These are phyloP conservation scores for Antitrichia curtipendula DNA, from an alignment of 225 moss, liverwort and hornwort genomes.

Conservation along the genomic window DNA sequence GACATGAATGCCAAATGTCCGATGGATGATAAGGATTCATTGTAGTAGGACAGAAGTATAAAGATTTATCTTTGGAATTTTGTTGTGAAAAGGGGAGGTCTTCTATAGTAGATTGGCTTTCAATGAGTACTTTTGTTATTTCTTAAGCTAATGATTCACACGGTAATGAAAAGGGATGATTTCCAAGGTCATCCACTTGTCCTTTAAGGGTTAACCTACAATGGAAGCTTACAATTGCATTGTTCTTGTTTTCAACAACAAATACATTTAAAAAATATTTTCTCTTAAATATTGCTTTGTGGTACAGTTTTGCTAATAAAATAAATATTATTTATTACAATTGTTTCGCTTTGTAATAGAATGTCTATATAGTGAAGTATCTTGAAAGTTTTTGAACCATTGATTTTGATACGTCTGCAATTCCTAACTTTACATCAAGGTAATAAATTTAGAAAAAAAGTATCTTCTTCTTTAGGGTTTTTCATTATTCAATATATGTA, in stretches of 20 bases:
- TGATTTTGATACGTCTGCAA: neutral
- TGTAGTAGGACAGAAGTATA: no score
- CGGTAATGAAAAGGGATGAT: no score
- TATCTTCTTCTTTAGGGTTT: neutral
- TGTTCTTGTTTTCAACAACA: neutral
- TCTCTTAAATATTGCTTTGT: neutral
- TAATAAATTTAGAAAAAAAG: neutral
- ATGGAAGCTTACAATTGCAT: no score
- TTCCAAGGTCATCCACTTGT: no score
- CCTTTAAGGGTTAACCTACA: neutral
- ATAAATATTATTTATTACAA: neutral
- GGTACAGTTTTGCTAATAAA: neutral
- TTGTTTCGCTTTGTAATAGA: neutral
- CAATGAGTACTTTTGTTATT: no score
- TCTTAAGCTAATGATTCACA: no score
- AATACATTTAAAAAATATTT: neutral
- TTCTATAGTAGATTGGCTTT: no score
- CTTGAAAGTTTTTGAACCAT: neutral
- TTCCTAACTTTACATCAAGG: accelerated
- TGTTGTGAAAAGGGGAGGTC: no score
- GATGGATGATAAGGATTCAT: no score
- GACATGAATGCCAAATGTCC: no score
- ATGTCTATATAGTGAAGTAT: neutral
- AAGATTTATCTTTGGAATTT: no score
- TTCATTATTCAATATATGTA: neutral